Percentiles rank a stretch among this genome's conserved stretches.
These are phyloP conservation scores for Carpinus fangiana DNA, from an alignment of 306 rosid genomes.

Conservation along the genomic window DNA sequence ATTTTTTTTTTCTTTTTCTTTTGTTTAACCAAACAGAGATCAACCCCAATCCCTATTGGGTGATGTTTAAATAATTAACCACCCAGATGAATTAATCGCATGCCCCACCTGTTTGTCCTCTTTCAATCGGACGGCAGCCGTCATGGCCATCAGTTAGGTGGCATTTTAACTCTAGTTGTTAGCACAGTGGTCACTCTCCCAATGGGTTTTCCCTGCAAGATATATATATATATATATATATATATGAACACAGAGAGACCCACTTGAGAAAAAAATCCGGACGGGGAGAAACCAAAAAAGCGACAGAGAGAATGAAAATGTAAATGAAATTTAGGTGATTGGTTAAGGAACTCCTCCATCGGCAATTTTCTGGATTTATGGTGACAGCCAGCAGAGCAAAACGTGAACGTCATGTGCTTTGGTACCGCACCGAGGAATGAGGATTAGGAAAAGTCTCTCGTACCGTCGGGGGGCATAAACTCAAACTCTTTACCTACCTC, in stretches of 20 bases:
- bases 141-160: constrained; percentile 20
- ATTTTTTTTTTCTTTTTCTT: background rate
- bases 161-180: constrained; percentile 11
- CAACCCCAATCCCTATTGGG: too few species aligned
- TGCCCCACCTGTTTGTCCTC: too few species aligned
- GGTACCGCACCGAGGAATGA: constrained; percentile 25
- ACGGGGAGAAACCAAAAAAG: background rate
- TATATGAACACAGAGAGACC: constrained; percentile 18
- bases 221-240: background rate
- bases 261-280: constrained; percentile 26
- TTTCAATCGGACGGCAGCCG: constrained; percentile 15
- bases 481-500: constrained; percentile 57
- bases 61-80: too few species aligned
- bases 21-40: too few species aligned
- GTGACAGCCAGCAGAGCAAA: constrained; percentile 63
- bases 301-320: constrained; percentile 11
- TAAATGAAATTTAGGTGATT: constrained; percentile 6
- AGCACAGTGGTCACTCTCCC: constrained; percentile 19
- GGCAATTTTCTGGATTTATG: constrained; percentile 20
- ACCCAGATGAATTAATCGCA: too few species aligned
- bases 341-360: constrained; percentile 20
- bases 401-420: constrained; percentile 71
- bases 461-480: constrained; percentile 19
- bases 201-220: constrained; percentile 7
- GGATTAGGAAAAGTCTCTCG: constrained; percentile 10